Evolutionary conservation across 768 basidiomycete species (phyloP), one percentile per base, ranked within the genome.

Genomic region (Tricholoma saponaceum): DNA sequence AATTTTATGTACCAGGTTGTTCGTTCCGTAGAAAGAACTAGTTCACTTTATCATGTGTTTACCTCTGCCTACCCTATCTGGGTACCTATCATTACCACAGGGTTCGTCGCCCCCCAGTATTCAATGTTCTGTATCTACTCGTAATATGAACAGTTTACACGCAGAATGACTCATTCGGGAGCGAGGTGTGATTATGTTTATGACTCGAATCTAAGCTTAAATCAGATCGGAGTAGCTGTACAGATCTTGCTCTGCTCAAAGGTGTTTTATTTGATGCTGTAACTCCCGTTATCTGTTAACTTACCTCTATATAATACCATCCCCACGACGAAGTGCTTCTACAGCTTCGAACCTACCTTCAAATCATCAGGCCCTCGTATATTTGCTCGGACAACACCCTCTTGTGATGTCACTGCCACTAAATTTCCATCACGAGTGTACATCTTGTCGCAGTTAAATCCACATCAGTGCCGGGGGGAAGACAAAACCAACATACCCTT

Each of bases 21-120:
- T 98, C 95, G 61, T 98, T 95, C 90, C 92, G 96, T 77, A 86
- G 89, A 83, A 98, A 98, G 85, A 90, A 88, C 80, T 92, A 82
- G 70, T 64, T 61, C 60, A 51, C 59, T 60, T 59, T 67, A 61
- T 61, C 54, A 61, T 62, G 46, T 52, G 58, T 57, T 56, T n/a
- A n/a, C n/a, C n/a, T n/a, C n/a, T n/a, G n/a, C n/a, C n/a, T n/a
- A n/a, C n/a, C n/a, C n/a, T n/a, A n/a, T n/a, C n/a, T n/a, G n/a
- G n/a, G n/a, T n/a, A n/a, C 32, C 37, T 55, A 46, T 57, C 39
- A 18, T 43, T 25, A 46, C 23, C 35, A 57, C 37, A n/a, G 7
- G 1, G n/a, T 28, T 28, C n/a, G 26, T 28, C 47, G n/a, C 23
- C 13, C 12, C 5, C 2, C 47, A 18, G 6, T 28, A 28, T 50